phyloP scores from a whole-genome alignment of 345 rosid species.

The Ceriops decandra region DNA sequence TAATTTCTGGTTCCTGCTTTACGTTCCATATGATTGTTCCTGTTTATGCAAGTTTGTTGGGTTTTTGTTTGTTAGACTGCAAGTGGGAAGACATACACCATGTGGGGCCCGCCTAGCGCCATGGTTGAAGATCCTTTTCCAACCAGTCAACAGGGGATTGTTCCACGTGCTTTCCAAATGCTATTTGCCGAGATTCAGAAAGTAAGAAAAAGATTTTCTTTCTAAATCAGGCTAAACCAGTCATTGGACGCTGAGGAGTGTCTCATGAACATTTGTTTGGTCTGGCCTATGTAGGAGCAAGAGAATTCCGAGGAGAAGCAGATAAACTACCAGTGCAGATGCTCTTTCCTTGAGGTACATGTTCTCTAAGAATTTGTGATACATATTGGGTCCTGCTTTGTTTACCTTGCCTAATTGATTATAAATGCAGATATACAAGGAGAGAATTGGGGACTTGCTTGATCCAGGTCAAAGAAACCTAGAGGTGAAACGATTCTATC shows the following conservation, averaged over 20 bases:
- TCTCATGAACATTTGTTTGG: slow-evolving; percentile 15
- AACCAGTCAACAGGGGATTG: slow-evolving; percentile 73
- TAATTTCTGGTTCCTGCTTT: neutral
- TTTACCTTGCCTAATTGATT: slow-evolving; percentile 1
- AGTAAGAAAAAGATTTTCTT: slow-evolving; percentile 38
- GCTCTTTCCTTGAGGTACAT: slow-evolving; percentile 93
- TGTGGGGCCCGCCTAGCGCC: slow-evolving; percentile 98
- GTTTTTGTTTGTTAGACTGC: slow-evolving; percentile 56
- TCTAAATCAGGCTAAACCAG: neutral
- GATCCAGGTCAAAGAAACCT: slow-evolving; percentile 92
- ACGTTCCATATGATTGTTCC: neutral
- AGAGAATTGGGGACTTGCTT: slow-evolving; percentile 83
- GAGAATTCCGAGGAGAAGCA: slow-evolving; percentile 62
- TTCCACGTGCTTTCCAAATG: slow-evolving; percentile 80
- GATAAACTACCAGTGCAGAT: slow-evolving; percentile 85
- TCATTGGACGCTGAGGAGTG: neutral
- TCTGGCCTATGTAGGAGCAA: slow-evolving; percentile 48
- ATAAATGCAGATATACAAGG: slow-evolving; percentile 70
- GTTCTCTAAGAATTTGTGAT: neutral
- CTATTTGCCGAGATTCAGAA: slow-evolving; percentile 69
- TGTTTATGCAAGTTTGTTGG: slow-evolving; percentile 4
- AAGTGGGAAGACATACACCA: slow-evolving; percentile 93
- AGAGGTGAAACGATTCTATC: slow-evolving; percentile 41
- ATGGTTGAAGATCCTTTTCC: slow-evolving; percentile 87
- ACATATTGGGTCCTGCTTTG: neutral